Conservation (phyloP, 306 rosid species). For the Rosa rugosa region DNA sequence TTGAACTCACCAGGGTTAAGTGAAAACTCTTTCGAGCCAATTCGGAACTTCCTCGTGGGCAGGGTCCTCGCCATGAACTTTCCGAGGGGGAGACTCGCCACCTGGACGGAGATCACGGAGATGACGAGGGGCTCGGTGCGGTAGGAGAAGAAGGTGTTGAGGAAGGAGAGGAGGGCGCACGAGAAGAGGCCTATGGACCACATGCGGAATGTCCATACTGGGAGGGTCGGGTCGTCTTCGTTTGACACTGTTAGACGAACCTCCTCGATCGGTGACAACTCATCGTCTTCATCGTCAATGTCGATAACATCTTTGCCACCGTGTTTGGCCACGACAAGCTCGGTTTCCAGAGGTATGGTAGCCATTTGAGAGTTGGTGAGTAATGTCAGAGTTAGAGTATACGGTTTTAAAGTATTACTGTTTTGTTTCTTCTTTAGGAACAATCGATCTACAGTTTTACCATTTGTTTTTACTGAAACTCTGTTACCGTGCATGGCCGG, state of each 20-base stretch:
- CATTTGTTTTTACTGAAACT: not conserved
- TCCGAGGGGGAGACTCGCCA: slow-evolving; percentile 68
- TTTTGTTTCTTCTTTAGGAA: not conserved
- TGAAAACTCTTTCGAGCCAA: slow-evolving; percentile 36
- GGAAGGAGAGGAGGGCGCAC: slow-evolving; percentile 59
- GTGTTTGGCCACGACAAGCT: not conserved
- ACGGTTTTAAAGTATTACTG: not conserved
- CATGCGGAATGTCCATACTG: slow-evolving; percentile 89
- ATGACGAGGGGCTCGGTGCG: slow-evolving; percentile 68
- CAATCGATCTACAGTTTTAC: not conserved
- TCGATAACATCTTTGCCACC: not conserved
- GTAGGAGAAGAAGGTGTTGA: slow-evolving; percentile 81
- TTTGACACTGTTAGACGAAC: slow-evolving; percentile 67
- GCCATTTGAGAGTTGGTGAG: not conserved
- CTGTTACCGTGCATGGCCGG: not conserved
- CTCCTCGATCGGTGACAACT: slow-evolving; percentile 56
- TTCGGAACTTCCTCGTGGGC: slow-evolving; percentile 35
- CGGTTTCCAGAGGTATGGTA: not conserved
- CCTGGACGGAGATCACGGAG: slow-evolving; percentile 63
- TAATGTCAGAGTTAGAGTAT: too few species aligned
- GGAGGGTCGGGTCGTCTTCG: slow-evolving; percentile 61
- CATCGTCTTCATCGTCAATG: slow-evolving; percentile 23
- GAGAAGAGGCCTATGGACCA: slow-evolving; percentile 70
- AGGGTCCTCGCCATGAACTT: slow-evolving; percentile 65
- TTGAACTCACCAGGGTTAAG: slow-evolving; percentile 43